phyloP scores from a whole-genome alignment of 306 rosid genomes.

The Castanospermum australe region DNA sequence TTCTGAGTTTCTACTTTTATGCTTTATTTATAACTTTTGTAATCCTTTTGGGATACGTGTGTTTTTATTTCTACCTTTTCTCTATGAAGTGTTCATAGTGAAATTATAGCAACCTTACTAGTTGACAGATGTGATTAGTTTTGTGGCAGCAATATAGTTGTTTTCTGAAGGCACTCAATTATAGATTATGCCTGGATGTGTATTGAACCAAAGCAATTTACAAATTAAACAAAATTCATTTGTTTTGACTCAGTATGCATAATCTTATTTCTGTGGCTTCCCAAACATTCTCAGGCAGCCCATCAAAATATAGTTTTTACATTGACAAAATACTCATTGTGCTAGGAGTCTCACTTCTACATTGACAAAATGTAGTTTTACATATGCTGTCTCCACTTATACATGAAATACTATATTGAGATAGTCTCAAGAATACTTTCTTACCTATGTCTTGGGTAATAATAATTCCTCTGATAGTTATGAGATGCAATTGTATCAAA shows the following conservation, averaged over 20 bases:
- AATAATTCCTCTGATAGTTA: neutral
- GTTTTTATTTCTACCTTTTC: neutral
- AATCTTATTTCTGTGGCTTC: neutral
- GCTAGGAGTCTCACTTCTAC: neutral
- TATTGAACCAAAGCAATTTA: neutral
- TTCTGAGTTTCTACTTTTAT: constrained; percentile 10
- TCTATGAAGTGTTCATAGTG: neutral
- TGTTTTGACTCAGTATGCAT: neutral
- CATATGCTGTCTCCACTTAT: neutral
- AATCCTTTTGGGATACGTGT: neutral
- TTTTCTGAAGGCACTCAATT: neutral
- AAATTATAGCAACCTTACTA: neutral
- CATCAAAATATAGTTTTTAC: no score
- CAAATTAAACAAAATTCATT: neutral
- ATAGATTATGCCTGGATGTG: neutral
- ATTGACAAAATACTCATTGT: no score
- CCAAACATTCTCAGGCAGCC: neutral
- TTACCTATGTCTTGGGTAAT: neutral
- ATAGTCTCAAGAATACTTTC: neutral
- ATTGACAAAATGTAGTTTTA: neutral
- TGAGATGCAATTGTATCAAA: neutral
- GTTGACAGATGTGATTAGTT: neutral
- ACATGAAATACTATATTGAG: neutral
- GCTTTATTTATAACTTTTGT: neutral
- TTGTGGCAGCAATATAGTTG: neutral